Evolutionary conservation across 2,329 filamentous ascomycete genomes (phyloP), one percentile per base, ranked within the genome.

Genomic region (Emmonsia crescens): DNA sequence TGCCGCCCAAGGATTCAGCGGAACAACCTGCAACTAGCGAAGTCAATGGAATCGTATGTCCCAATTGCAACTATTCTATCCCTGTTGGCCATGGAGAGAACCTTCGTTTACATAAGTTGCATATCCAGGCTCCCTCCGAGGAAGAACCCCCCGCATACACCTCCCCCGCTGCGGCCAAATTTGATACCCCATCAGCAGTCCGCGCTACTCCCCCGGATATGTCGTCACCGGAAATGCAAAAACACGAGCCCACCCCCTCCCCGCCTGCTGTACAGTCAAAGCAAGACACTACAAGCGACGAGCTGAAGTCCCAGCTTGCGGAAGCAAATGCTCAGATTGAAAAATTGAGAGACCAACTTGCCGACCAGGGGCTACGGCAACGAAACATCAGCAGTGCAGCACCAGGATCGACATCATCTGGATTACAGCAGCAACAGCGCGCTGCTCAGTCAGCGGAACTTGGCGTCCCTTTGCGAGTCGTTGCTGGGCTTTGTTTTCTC

Each of bases 401-500:
- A 64, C 79, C 82, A 64, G 84, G 81, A 73, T 78, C 75, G 57
- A 69, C 73, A 60, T 73, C 71, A 54, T 78, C 74, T 65, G 79
- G 76, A 75, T 78, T 78, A 64, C 80, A 80, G 66, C 84, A 83
- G 70, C 80, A 80, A 70, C 80, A 80, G 68, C 79, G 78, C 64
- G 67, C 76, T 52, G 74, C 76, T 60, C 75, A 83, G 74, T 73
- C 86, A 76, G 67, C 78, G 24, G 85, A 91, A 68, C 60, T 71
- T 24, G 93, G 94, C 27, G 93, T 99, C 3, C 87, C 94, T 0
- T 85, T 99, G 57, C 88, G 93, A 74, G 84, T 93, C 65, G 89
- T 89, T 52, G 93, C 94, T 27, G 80, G 85, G 27, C 79, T 99
- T 51, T 96, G 92, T 73, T 80, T 99, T 69, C 70, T 96, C 66